Conservation (phyloP, 2,329 filamentous ascomycete genomes). For the Aureobasidium vineae region DNA sequence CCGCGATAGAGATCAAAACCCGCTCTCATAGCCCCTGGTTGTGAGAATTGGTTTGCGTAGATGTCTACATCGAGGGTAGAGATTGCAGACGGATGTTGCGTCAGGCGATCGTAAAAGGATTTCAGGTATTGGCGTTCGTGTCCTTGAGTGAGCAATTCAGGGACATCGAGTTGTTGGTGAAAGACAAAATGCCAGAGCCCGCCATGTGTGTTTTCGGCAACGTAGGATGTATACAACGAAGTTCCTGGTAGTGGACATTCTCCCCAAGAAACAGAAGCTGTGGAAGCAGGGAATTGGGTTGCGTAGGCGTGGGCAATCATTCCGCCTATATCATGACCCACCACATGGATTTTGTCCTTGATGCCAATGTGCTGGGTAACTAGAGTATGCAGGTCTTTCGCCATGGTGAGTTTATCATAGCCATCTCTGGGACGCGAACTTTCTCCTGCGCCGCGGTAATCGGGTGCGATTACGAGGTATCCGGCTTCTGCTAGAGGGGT, state of each 20-base stretch:
- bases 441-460: constrained; percentile 43
- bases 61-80: constrained; percentile 41
- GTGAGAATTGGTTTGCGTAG: constrained; percentile 39
- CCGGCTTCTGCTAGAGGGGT: constrained; percentile 41
- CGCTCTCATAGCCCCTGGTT: constrained; percentile 39
- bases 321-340: constrained; percentile 51
- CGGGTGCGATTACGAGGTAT: constrained; percentile 43
- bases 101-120: constrained; percentile 46
- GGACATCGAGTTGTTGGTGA: constrained; percentile 43
- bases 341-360: constrained; percentile 43
- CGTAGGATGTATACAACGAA: constrained; percentile 34
- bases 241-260: constrained; percentile 47
- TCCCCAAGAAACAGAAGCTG: constrained; percentile 44
- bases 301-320: constrained; percentile 50
- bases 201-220: constrained; percentile 31
- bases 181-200: constrained; percentile 47
- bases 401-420: constrained; percentile 46
- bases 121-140: constrained; percentile 46
- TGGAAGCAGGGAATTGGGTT: constrained; percentile 38
- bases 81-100: constrained; percentile 42
- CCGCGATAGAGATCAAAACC: constrained; percentile 40
- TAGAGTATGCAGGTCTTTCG: constrained; percentile 42
- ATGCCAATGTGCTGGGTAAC: constrained; percentile 37
- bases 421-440: constrained; percentile 41
- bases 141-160: constrained; percentile 43